Base-by-base conservation (phyloP, 192 early-diverging fungal species). In the Backusella mclennaniae region DNA sequence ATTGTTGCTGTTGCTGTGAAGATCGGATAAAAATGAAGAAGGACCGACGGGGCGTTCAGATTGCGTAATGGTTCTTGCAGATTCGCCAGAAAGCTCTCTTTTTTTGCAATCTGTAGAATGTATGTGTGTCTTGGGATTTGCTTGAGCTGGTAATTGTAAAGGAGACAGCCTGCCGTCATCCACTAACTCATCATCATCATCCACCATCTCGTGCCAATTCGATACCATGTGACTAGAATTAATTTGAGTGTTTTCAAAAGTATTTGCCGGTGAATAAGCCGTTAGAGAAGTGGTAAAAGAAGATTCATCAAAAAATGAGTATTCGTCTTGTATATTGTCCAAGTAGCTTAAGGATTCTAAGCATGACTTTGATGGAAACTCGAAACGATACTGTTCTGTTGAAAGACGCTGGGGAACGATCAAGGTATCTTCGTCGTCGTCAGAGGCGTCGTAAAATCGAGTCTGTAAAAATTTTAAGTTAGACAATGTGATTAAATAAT, bases 61-160 rank as follows among this genome's bases (percentile, higher is more conserved):
- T 53, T 74, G 73, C 19, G 67, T 74, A 33, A 74, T 68, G 9
- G 41, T 66, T 11, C 19, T 36, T 8, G 56, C 17, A 35, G 78
- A 74, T 26, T 75, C 73, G 31, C 33, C 44, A 15, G 77, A 78
- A 17, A 19, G 26, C 35, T 79, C 73, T 63, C 73, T 69, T 46
- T 39, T 46, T 14, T 44, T 39, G 23, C 19, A 71, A n/a, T 42
- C 35, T 12, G 39, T 39, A 68, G 67, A 36, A 19, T 71, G 41
- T 42, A 41, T 7, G 35, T 15, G 59, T 36, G 14, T 66, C 44
- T 52, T 44, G 42, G 67, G 17, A 38, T 35, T 63, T n/a, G 71
- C 31, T 74, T 79, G 78, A n/a, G 46, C 66, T 63, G 78, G 78
- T 23, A 79, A 52, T 63, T 79, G 78, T 35, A 79, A 39, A 44